Conservation (phyloP, 2,329 filamentous ascomycete genomes). For the Monosporascus sp. region DNA sequence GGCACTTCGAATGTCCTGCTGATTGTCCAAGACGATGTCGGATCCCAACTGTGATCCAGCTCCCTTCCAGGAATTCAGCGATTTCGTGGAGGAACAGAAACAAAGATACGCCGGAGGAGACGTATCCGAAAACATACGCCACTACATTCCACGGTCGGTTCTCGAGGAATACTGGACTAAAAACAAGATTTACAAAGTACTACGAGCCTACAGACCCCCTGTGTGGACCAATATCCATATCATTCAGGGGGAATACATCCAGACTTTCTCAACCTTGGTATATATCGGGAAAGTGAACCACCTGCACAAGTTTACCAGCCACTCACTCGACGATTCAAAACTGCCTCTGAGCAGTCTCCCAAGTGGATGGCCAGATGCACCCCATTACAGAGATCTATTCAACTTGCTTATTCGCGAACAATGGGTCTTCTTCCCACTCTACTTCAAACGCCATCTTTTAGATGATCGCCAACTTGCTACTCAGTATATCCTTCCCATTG, state of each 20-base stretch:
- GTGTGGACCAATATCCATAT: conserved; percentile 2
- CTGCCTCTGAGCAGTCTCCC: conserved; percentile 5
- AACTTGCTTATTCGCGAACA: conserved; percentile 2
- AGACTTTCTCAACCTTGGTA: conserved; percentile 11
- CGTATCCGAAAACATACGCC: conserved; percentile 1
- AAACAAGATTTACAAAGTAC: conserved; percentile 1
- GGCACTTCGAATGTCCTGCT: neutral
- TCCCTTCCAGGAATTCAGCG: conserved; percentile 2
- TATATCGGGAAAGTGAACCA: conserved; percentile 1
- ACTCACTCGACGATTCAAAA: conserved; percentile 6
- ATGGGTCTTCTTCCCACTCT: conserved; percentile 8
- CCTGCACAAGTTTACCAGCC: conserved; percentile 3
- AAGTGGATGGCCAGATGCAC: neutral
- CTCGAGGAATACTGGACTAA: conserved; percentile 8
- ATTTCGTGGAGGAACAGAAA: conserved; percentile 1
- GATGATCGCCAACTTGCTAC: conserved; percentile 3
- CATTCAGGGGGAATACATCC: conserved; percentile 6
- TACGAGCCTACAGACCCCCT: conserved; percentile 1
- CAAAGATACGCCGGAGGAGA: conserved; percentile 1
- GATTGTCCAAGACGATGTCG: neutral
- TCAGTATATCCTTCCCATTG: conserved; percentile 3
- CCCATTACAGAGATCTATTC: neutral
- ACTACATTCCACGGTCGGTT: conserved; percentile 3
- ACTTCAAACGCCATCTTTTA: conserved; percentile 2
- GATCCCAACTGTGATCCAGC: neutral